Evolutionary conservation across 148 eudicot genomes (phyloP).

Genomic region (Vaccinium darrowii): DNA sequence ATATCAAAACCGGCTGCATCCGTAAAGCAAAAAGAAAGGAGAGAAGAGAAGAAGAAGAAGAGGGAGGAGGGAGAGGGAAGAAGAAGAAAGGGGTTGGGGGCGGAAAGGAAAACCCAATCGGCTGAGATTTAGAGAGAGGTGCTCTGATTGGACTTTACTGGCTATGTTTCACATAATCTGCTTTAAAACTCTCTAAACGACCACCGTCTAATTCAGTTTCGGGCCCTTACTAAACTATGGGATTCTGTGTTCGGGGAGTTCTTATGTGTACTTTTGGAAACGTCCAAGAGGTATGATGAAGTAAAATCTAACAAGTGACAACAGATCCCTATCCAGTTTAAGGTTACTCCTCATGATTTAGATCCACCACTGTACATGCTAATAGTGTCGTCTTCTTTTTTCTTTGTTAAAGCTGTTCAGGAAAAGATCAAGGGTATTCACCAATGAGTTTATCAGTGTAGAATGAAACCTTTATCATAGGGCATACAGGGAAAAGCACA

Average conservation of each 20-base stretch:
- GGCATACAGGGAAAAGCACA: neutral
- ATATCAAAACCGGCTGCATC: no score
- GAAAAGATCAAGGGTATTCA: neutral
- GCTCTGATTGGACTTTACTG: neutral
- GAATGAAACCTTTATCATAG: neutral
- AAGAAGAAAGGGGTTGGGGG: no score
- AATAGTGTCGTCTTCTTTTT: neutral
- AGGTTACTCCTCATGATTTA: neutral
- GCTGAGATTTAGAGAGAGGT: no score
- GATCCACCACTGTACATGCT: neutral
- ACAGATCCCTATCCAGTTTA: neutral
- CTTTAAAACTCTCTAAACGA: neutral
- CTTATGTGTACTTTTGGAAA: neutral
- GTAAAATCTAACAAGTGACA: conserved; percentile 5
- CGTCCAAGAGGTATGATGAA: neutral
- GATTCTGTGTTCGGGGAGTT: neutral
- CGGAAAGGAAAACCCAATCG: no score
- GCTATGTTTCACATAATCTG: neutral
- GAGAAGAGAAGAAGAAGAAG: no score
- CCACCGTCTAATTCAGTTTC: neutral
- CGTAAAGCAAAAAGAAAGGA: no score
- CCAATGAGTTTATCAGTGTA: neutral
- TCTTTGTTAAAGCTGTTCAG: neutral
- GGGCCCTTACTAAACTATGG: neutral
- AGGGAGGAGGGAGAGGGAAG: no score